Evolutionary conservation across 495 filamentous ascomycete species (phyloP), one percentile per base, ranked within the genome.

Genomic region (Bombardia bombarda): DNA sequence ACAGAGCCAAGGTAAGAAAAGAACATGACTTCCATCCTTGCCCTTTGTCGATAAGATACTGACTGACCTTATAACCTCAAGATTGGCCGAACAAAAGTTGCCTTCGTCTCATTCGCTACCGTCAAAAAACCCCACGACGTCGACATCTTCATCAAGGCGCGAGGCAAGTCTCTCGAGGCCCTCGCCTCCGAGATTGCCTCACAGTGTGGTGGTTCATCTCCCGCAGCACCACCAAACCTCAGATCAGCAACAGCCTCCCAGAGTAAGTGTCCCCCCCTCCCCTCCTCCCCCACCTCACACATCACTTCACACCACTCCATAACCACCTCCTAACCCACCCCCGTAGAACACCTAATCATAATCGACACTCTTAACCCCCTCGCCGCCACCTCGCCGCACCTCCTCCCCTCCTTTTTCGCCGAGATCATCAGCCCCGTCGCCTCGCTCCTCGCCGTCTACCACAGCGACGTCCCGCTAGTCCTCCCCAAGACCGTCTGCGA

Each of bases 101-200:
- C 92, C n/a, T 83, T 79, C 53, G 64, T 95, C 42, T 83, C 87
- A n/a, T 87, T 86, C 54, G 74, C 81, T 45, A 86, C 86, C 0
- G 57, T 85, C 6, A 53, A 57, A 9, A 78, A 75, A 34, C 74
- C 78, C 9, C 62, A 61, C 7, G 55, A 70, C 13, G 77, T 68
- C 12, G 82, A 83, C 57, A 54, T 74, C 18, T 82, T 90, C 48
- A 63, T 95, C 42, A 66, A 67, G 40, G 79, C 79, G 3, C 62
- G 79, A 9, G 64, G 77, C 38, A 84, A 85, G 53, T 62, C 56
- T 2, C 62, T 80, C 9, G 47, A 63, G 1, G 49, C 55, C 1
- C 62, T 87, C 7, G 66, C 68, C 1, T 53, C 63, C 3, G 79
- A 88, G 33, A 80, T 94, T 33, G 16, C 63, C 6, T 62, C 66